These are phyloP conservation scores for Cordyceps farinosa DNA, from an alignment of 2,329 filamentous ascomycete genomes.

Conservation along the genomic window DNA sequence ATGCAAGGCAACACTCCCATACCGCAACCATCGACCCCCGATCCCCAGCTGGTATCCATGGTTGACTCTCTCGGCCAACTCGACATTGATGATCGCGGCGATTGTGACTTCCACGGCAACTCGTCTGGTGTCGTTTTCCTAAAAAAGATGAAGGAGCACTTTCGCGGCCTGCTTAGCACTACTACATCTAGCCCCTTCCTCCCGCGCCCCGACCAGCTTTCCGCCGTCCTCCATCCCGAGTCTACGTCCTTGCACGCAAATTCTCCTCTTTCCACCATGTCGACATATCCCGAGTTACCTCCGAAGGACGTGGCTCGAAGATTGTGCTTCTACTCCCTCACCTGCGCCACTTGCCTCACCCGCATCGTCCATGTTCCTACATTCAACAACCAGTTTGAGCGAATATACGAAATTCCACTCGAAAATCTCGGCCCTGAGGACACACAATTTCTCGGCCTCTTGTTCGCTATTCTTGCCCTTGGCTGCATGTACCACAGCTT, in stretches of 20 bases:
- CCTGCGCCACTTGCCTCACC: conserved; percentile 55
- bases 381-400: conserved; percentile 74
- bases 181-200: conserved; percentile 59
- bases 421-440: conserved; percentile 63
- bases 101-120: conserved; percentile 93
- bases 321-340: conserved; percentile 54
- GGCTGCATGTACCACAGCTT: conserved; percentile 68
- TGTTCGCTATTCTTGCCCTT: conserved; percentile 68
- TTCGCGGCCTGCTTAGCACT: conserved; percentile 70
- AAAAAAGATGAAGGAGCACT: conserved; percentile 80
- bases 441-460: conserved; percentile 63
- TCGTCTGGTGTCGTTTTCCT: conserved; percentile 91
- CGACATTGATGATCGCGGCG: conserved; percentile 84
- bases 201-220: conserved; percentile 46
- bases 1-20: conserved; percentile 34
- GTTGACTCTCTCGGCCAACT: conserved; percentile 87
- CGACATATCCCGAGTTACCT: conserved; percentile 65
- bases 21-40: conserved; percentile 46
- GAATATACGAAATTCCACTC: conserved; percentile 67
- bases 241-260: conserved; percentile 63
- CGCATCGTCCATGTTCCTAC: conserved; percentile 77
- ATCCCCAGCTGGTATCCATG: conserved; percentile 85
- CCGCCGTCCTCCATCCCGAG: conserved; percentile 58
- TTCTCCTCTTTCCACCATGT: conserved; percentile 56
- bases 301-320: conserved; percentile 52